Evolutionary conservation across 768 basidiomycete genomes (phyloP).

Genomic region (Podaxis sp.): DNA sequence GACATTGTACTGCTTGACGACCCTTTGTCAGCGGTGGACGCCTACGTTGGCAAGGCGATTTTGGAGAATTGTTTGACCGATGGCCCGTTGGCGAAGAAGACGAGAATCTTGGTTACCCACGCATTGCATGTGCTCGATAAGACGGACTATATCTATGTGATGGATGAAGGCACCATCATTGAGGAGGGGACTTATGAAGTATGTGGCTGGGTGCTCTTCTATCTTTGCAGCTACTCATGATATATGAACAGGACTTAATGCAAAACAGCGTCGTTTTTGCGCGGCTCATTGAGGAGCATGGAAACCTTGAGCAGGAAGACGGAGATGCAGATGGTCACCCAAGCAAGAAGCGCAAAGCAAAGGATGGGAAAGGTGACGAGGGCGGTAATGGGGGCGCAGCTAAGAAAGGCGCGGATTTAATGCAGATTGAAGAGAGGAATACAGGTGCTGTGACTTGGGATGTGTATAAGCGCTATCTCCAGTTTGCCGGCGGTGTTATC

Average conservation of each 20-base stretch:
- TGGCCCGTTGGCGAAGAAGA: slow-evolving; percentile 52
- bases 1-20: slow-evolving; percentile 83
- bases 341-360: slow-evolving; percentile 13
- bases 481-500: slow-evolving; percentile 45
- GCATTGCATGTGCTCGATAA: slow-evolving; percentile 58
- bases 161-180: slow-evolving; percentile 56
- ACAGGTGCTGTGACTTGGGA: slow-evolving; percentile 52
- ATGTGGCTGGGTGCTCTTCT: slow-evolving; percentile 9
- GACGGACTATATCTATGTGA: slow-evolving; percentile 63
- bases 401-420: slow-evolving; percentile 34
- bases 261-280: slow-evolving; percentile 43
- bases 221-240: slow-evolving; percentile 2
- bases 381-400: slow-evolving; percentile 17
- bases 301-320: slow-evolving; percentile 37
- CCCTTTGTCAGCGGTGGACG: slow-evolving; percentile 77
- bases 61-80: slow-evolving; percentile 59
- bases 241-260: slow-evolving; percentile 41
- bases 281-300: slow-evolving; percentile 56
- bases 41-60: slow-evolving; percentile 69
- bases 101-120: slow-evolving; percentile 64
- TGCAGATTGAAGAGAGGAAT: slow-evolving; percentile 60
- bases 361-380: slow-evolving; percentile 15
- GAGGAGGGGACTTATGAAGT: slow-evolving; percentile 65
- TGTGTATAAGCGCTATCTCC: slow-evolving; percentile 50
- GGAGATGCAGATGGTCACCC: slow-evolving; percentile 22